phyloP scores from a whole-genome alignment of 768 basidiomycete species.

The Boletus rufocinnamomeus region DNA sequence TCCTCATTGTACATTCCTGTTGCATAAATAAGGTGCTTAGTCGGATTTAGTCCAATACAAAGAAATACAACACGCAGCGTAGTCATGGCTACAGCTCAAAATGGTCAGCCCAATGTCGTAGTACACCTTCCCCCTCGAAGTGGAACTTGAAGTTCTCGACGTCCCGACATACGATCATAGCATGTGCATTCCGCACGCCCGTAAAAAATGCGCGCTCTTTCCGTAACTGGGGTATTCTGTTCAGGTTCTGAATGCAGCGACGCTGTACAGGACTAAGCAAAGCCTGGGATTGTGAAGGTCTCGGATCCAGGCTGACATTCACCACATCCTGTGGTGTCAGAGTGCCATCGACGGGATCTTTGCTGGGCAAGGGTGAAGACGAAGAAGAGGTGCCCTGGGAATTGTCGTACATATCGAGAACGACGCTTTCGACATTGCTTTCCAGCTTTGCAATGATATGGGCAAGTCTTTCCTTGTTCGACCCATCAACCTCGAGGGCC shows the following conservation, averaged over 20 bases:
- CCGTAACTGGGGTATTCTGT: conserved; percentile 64
- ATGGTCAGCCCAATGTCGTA: conserved; percentile 71
- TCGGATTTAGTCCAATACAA: neutral
- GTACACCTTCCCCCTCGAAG: conserved; percentile 59
- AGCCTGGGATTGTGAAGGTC: conserved; percentile 37
- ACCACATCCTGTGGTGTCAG: neutral
- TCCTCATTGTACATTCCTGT: neutral
- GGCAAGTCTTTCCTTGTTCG: conserved; percentile 51
- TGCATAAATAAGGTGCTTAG: neutral
- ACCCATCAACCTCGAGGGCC: conserved; percentile 57
- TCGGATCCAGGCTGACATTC: conserved; percentile 3
- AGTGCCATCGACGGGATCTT: neutral
- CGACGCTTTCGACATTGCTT: conserved; percentile 57
- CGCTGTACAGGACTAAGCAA: conserved; percentile 58
- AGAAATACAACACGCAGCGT: neutral
- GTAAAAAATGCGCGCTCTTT: conserved; percentile 72
- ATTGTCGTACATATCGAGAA: conserved; percentile 60
- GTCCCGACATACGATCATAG: conserved; percentile 69
- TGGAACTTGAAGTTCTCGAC: conserved; percentile 59
- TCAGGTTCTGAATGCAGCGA: conserved; percentile 58
- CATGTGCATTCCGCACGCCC: conserved; percentile 65
- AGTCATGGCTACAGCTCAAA: conserved; percentile 44
- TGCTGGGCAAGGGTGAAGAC: conserved; percentile 8
- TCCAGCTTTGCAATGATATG: conserved; percentile 62
- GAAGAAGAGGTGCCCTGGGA: conserved; percentile 30